Evolutionary conservation across 495 filamentous ascomycete species (phyloP).

Genomic region (Xylaria venustula): DNA sequence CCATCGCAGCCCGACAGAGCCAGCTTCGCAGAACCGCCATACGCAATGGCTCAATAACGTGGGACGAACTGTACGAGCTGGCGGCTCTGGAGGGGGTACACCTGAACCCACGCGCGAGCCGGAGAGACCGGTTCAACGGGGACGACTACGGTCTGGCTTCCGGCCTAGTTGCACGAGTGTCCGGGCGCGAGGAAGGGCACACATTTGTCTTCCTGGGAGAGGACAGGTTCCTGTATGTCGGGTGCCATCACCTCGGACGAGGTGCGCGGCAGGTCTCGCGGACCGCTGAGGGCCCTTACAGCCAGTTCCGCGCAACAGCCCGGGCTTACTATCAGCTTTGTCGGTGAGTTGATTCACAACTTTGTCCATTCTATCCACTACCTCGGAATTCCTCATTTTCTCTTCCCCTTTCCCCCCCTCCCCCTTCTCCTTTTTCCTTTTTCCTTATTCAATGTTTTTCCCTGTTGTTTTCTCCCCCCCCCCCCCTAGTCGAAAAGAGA

Average conservation of each 20-base stretch:
- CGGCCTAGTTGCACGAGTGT: not conserved
- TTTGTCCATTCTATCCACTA: no score
- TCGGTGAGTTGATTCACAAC: no score
- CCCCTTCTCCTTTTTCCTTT: no score
- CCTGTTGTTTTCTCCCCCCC: no score
- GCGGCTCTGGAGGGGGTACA: slow-evolving; percentile 12
- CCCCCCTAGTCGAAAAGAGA: no score
- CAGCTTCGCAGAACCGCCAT: not conserved
- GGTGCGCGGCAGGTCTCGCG: not conserved
- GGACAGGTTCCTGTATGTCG: slow-evolving; percentile 3
- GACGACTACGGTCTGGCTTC: not conserved
- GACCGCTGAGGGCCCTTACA: not conserved
- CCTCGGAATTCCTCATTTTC: no score
- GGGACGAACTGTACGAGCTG: not conserved
- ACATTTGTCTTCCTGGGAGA: slow-evolving; percentile 12
- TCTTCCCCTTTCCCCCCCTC: no score
- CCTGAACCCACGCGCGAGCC: not conserved
- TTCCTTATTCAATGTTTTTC: no score
- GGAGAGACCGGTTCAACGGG: not conserved
- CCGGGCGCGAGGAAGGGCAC: not conserved
- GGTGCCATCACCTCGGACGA: not conserved
- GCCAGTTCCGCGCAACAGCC: not conserved
- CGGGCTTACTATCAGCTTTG: not conserved
- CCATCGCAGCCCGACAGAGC: no score
- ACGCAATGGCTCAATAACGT: not conserved